Conservation (phyloP, 345 rosid genomes). For the Conringia planisiliqua region DNA sequence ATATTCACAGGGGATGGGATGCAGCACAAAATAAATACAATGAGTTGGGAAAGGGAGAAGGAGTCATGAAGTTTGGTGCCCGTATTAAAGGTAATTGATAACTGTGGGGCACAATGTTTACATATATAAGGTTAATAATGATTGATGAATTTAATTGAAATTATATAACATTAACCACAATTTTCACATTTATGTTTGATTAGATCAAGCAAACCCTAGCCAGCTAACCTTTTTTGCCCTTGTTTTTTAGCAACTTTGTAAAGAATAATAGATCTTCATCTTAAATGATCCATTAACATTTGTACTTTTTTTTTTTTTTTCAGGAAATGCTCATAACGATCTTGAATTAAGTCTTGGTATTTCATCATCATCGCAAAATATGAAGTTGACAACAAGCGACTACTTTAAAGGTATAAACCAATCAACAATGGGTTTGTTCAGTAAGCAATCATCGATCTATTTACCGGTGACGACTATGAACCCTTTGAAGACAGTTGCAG, state of each 20-base stretch:
- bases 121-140: background rate
- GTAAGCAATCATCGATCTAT: conserved; percentile 26
- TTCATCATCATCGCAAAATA: conserved; percentile 35
- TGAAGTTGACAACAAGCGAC: conserved; percentile 36
- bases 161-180: conserved; percentile 2
- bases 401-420: conserved; percentile 30
- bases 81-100: conserved; percentile 31
- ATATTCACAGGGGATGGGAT: conserved; percentile 28
- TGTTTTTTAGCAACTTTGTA: background rate
- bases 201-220: conserved; percentile 8
- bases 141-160: background rate
- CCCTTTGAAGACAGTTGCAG: conserved; percentile 64
- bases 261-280: background rate
- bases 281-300: background rate
- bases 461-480: conserved; percentile 21
- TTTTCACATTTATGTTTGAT: background rate
- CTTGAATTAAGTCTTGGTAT: conserved; percentile 82
- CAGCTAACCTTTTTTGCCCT: background rate
- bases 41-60: conserved; percentile 28
- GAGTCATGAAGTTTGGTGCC: conserved; percentile 27
- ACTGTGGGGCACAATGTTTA: background rate
- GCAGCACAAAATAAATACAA: conserved; percentile 27
- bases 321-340: conserved; percentile 34
- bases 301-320: background rate
- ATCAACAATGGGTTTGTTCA: conserved; percentile 20